Evolutionary conservation across 2,329 filamentous ascomycete species (phyloP).

Genomic region (Fusarium sp.): DNA sequence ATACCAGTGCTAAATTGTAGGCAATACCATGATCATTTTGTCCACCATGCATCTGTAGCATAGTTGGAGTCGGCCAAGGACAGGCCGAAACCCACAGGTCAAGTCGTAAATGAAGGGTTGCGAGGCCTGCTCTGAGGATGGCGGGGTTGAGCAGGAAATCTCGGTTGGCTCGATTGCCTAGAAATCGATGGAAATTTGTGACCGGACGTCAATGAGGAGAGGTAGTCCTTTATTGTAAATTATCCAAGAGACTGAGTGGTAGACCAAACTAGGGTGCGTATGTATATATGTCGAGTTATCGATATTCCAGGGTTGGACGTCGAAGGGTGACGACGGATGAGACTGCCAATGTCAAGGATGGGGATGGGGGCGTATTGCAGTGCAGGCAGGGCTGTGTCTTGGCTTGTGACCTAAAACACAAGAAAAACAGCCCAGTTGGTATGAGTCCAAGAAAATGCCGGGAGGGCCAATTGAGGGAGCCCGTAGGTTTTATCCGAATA

Average conservation of each 20-base stretch:
- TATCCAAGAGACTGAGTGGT: conserved; percentile 7
- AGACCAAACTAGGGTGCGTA: neutral
- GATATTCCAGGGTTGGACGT: conserved; percentile 35
- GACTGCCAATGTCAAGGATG: conserved; percentile 31
- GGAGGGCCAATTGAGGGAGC: conserved; percentile 1
- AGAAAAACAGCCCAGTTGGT: conserved; percentile 26
- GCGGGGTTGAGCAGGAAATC: conserved; percentile 49
- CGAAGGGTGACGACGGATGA: conserved; percentile 30
- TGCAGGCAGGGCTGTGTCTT: conserved; percentile 30
- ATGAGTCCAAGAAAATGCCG: conserved; percentile 4
- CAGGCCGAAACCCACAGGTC: conserved; percentile 39
- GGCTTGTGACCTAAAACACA: conserved; percentile 43
- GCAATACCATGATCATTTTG: conserved; percentile 58
- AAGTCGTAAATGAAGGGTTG: conserved; percentile 37
- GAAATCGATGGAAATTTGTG: conserved; percentile 29
- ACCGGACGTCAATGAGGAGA: conserved; percentile 25
- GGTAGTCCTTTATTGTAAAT: conserved; percentile 16
- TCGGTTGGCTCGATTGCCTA: conserved; percentile 39
- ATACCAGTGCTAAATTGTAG: conserved; percentile 12
- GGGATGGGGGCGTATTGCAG: conserved; percentile 14
- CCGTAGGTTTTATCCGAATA: neutral
- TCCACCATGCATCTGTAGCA: conserved; percentile 60
- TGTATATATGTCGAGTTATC: conserved; percentile 30
- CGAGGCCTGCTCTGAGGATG: conserved; percentile 39
- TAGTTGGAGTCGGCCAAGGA: conserved; percentile 54